Evolutionary conservation across 805 yeast genomes (phyloP).

Genomic region (Barnettozyma pratensis): DNA sequence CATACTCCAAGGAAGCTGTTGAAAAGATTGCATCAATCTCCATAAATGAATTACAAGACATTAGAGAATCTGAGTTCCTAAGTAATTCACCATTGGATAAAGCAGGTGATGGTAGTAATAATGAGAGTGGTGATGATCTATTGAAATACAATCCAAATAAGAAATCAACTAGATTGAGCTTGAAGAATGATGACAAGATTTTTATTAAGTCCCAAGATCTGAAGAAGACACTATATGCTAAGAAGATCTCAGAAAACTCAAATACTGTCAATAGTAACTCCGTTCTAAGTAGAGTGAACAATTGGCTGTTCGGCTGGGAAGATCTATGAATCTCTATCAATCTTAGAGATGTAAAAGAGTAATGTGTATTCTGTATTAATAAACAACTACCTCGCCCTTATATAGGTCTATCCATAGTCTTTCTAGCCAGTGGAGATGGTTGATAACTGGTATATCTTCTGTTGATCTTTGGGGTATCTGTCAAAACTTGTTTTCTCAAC

Average conservation of each 20-base stretch:
- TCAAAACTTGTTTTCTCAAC: conserved; percentile 5
- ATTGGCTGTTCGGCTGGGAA: conserved; percentile 54
- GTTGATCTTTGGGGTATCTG: conserved; percentile 13
- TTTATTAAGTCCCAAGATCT: conserved; percentile 26
- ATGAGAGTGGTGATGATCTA: conserved; percentile 12
- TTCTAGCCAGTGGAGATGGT: conserved; percentile 23
- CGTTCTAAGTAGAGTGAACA: conserved; percentile 32
- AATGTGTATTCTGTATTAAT: not conserved
- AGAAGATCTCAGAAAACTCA: conserved; percentile 15
- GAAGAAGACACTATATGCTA: conserved; percentile 16
- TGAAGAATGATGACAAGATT: conserved; percentile 39
- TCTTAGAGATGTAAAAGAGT: not conserved
- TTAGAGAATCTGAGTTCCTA: conserved; percentile 33
- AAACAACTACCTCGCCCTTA: not conserved
- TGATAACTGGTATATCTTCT: conserved; percentile 11
- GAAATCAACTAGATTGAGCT: conserved; percentile 24
- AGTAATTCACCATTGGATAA: conserved; percentile 15
- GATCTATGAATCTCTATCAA: conserved; percentile 26
- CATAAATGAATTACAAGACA: conserved; percentile 40
- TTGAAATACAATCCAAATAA: conserved; percentile 17
- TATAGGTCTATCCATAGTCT: conserved; percentile 1
- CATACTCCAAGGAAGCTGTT: conserved; percentile 55
- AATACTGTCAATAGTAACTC: conserved; percentile 18
- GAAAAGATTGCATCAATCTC: conserved; percentile 50
- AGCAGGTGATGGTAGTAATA: conserved; percentile 1